Percentiles rank a stretch among this genome's conserved stretches.
These are phyloP conservation scores for Boletus rex-veris DNA, from an alignment of 768 basidiomycete species.

Conservation along the genomic window DNA sequence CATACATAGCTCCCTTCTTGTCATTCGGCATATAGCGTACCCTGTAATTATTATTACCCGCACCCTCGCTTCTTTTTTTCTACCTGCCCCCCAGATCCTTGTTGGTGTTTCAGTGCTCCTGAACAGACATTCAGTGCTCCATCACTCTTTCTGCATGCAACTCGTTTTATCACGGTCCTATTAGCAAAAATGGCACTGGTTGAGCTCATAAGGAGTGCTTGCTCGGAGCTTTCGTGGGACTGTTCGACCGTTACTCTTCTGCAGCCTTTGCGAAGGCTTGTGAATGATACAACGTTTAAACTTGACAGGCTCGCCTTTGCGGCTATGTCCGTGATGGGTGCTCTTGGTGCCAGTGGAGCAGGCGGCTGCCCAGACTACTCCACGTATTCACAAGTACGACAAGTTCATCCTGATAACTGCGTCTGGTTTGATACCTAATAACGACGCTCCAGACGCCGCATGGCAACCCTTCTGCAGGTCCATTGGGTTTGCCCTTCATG, in stretches of 20 bases:
- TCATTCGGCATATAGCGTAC: constrained; percentile 6
- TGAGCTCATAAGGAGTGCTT: constrained; percentile 7
- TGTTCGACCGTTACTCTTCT: constrained; percentile 1
- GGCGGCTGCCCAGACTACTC: constrained; percentile 59
- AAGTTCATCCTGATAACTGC: background rate
- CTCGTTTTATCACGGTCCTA: background rate
- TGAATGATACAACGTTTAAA: constrained; percentile 17
- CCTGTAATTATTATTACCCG: constrained; percentile 3
- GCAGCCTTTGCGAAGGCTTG: constrained; percentile 8
- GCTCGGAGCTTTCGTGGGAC: constrained; percentile 1
- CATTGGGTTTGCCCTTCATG: constrained; percentile 68
- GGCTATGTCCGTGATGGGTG: constrained; percentile 22
- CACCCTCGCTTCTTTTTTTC: background rate
- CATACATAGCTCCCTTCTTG: background rate
- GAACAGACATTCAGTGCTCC: no score
- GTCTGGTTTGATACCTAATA: background rate
- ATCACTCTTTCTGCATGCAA: no score
- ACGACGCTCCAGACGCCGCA: constrained; percentile 47
- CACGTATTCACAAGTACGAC: constrained; percentile 49
- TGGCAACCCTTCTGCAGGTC: constrained; percentile 56
- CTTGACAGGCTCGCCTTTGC: constrained; percentile 19
- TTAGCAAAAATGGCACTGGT: constrained; percentile 5
- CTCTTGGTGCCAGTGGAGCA: constrained; percentile 18
- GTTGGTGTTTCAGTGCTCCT: no score
- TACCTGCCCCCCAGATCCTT: no score